These are phyloP conservation scores for Fusarium tricinctum DNA, from an alignment of 2,329 filamentous ascomycete species.

Conservation along the genomic window DNA sequence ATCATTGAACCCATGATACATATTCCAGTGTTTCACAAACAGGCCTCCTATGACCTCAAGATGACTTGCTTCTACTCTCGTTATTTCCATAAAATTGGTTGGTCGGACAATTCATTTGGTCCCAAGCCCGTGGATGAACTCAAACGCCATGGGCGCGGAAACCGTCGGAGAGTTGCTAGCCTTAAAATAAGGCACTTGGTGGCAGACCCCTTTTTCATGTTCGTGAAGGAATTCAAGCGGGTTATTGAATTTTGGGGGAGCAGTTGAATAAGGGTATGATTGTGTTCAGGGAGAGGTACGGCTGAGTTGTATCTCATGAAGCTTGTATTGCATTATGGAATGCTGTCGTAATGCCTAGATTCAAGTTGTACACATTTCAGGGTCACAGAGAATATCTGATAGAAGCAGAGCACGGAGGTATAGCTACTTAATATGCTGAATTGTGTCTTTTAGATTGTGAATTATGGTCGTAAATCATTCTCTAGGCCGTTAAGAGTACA, in stretches of 20 bases:
- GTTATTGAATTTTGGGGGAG: not conserved
- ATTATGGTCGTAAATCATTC: constrained; percentile 42
- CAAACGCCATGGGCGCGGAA: not conserved
- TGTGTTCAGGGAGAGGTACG: not conserved
- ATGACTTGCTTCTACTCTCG: no score
- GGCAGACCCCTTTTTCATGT: not conserved
- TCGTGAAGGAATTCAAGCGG: not conserved
- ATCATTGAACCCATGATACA: no score
- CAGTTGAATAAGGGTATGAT: not conserved
- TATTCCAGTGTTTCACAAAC: no score
- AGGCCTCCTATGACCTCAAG: no score
- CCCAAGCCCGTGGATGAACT: not conserved
- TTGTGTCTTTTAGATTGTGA: constrained; percentile 4
- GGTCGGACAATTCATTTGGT: not conserved
- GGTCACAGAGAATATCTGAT: no score
- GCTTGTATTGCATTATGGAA: not conserved
- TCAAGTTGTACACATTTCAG: not conserved
- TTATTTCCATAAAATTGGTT: no score
- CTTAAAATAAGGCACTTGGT: not conserved
- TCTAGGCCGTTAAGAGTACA: constrained; percentile 35
- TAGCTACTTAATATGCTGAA: not conserved
- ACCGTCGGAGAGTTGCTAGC: not conserved
- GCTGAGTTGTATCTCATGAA: not conserved
- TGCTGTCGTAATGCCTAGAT: no score
- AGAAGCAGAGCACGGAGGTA: not conserved